phyloP scores from a whole-genome alignment of 108 stramenopile genomes.

The Schizochytrium sp. region DNA sequence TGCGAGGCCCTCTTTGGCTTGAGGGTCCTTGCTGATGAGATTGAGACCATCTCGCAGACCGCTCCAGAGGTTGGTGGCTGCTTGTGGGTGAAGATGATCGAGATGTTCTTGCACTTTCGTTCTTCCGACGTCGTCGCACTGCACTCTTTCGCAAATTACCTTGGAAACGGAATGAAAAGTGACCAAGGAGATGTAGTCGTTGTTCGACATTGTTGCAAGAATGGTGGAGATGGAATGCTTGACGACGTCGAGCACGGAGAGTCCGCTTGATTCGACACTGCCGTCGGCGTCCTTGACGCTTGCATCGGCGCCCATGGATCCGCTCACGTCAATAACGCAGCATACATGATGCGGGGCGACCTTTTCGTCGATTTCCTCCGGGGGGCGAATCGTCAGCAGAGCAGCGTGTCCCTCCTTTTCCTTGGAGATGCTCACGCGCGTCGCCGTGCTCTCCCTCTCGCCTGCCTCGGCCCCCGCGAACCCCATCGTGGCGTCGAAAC shows the following conservation, averaged over 20 bases:
- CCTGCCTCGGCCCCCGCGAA: too few species aligned
- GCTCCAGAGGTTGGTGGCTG: slow-evolving; percentile 36
- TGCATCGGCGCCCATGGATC: slow-evolving; percentile 27
- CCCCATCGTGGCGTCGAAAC: too few species aligned
- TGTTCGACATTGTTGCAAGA: slow-evolving; percentile 16
- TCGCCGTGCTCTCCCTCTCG: too few species aligned
- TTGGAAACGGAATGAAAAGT: slow-evolving; percentile 17
- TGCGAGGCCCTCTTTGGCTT: neutral
- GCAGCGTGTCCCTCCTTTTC: too few species aligned
- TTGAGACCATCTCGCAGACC: slow-evolving; percentile 33
- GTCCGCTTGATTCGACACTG: neutral
- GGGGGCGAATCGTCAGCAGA: too few species aligned
- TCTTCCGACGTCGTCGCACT: neutral
- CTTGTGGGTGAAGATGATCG: slow-evolving; percentile 13
- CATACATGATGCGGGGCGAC: neutral
- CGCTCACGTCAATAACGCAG: slow-evolving; percentile 30
- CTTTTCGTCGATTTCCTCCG: too few species aligned
- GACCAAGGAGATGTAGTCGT: slow-evolving; percentile 30
- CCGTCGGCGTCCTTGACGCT: slow-evolving; percentile 2
- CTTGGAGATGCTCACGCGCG: too few species aligned
- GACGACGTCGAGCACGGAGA: slow-evolving; percentile 32
- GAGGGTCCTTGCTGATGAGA: neutral
- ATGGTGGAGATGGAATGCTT: slow-evolving; percentile 38
- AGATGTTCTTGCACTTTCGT: neutral
- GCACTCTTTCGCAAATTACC: neutral